These are phyloP conservation scores for Parietaria judaica DNA, from an alignment of 306 rosid species.

Conservation along the genomic window DNA sequence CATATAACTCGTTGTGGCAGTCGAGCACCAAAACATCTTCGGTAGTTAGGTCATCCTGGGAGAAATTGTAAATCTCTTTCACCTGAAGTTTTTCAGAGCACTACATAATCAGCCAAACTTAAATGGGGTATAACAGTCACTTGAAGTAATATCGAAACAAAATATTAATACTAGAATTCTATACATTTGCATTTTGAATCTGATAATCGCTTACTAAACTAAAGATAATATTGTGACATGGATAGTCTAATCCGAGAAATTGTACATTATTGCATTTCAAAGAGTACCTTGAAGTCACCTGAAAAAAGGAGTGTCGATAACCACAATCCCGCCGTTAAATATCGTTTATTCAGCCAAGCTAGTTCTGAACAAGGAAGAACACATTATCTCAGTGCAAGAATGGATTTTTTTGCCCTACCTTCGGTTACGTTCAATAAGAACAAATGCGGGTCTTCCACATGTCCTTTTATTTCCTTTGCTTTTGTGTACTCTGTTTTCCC, in stretches of 20 bases:
- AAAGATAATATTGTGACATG: too few relatives aligned
- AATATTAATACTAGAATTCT: background rate
- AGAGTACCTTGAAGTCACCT: slow-evolving; percentile 81
- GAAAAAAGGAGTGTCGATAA: slow-evolving; percentile 45
- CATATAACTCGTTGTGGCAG: slow-evolving; percentile 76
- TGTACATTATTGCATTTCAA: slow-evolving; percentile 9
- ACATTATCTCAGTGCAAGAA: slow-evolving; percentile 21
- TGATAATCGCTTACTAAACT: too few relatives aligned
- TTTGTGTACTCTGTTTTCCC: slow-evolving; percentile 68
- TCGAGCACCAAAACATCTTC: slow-evolving; percentile 82
- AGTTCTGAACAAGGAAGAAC: slow-evolving; percentile 50
- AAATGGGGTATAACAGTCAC: background rate
- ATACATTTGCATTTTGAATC: background rate
- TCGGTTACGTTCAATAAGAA: slow-evolving; percentile 48
- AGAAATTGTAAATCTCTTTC: slow-evolving; percentile 79
- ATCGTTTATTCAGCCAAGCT: slow-evolving; percentile 36
- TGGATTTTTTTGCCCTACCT: slow-evolving; percentile 48
- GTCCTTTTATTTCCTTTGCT: slow-evolving; percentile 64
- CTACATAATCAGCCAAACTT: slow-evolving; percentile 14
- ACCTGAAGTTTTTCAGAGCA: slow-evolving; percentile 44
- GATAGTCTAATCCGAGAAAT: background rate
- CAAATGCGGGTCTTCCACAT: slow-evolving; percentile 71
- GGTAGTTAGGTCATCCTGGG: slow-evolving; percentile 88
- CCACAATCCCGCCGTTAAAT: slow-evolving; percentile 65
- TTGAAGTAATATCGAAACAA: background rate